Evolutionary conservation across 371 early-diverging fungal species (phyloP), one percentile per base, ranked within the genome.

Genomic region (Thermomucor indicae-seudaticae): DNA sequence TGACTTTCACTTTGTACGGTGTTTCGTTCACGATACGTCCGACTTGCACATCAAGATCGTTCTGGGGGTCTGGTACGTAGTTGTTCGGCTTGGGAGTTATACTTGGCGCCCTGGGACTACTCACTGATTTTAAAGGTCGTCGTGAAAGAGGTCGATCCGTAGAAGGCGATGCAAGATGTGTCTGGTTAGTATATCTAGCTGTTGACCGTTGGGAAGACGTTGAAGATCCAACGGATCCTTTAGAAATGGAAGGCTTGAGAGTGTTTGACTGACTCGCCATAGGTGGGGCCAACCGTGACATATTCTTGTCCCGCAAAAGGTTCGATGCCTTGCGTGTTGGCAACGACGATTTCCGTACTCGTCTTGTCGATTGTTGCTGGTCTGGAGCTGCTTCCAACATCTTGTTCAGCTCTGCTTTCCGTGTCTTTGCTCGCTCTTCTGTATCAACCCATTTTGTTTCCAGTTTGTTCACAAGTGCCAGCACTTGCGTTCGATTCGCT

Each of bases 21-120:
- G 67, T 63, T 40, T 77, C 72, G 40, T 89, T 89, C 11, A 89
- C 84, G 37, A 86, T 81, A 20, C 75, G 65, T 1, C 85, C 89
- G 25, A 89, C 80, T 52, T 85, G 84, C 11, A 86, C 84, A 65
- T 89, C 89, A 47, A 89, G 53, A 24, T 70, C 78, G 42, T 85
- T 84, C 31, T 62, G 59, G 17, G 83, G 75, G 60, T 86, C 79
- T 0, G 89, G 79, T 17, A 81, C 67, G 43, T 85, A 85, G 4
- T 55, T 47, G 45, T 80, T 77, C 8, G 64, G 40, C 12, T 70
- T 56, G 32, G 65, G 52, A 49, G 71, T 58, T 1, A 40, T 32
- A 17, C 41, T 24, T 28, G 56, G 52, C 37, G 28, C 34, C 14
- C 43, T 53, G 2, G 56, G 51, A 19, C 53, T 41, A 25, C 52